A percentile compares a stretch with the other conserved stretches of the same genome.
Conservation (phyloP, 2,329 filamentous ascomycete genomes). For the Penicillium corylophilum region DNA sequence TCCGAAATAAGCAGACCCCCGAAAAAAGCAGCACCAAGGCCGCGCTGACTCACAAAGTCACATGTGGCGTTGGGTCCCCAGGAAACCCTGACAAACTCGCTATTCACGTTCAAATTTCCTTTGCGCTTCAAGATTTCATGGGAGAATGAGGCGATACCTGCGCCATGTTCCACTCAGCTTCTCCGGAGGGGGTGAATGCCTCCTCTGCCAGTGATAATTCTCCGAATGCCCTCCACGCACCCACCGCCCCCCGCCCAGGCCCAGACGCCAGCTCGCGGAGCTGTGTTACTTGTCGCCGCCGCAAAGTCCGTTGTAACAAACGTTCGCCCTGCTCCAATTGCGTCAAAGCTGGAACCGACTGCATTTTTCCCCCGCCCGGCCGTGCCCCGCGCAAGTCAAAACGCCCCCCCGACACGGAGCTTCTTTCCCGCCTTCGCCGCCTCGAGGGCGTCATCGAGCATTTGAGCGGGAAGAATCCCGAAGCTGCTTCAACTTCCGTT, state of each 20-base stretch:
- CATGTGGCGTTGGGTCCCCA: background rate
- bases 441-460: conserved; percentile 62
- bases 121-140: background rate
- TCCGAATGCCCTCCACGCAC: conserved; percentile 11
- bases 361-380: conserved; percentile 62
- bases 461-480: conserved; percentile 50
- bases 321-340: conserved; percentile 50
- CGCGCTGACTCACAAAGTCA: conserved; percentile 5
- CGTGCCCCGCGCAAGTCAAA: conserved; percentile 59
- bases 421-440: conserved; percentile 57
- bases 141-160: conserved; percentile 1
- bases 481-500: conserved; percentile 17
- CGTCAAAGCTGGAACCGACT: conserved; percentile 54
- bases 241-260: conserved; percentile 15
- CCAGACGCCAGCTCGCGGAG: conserved; percentile 39
- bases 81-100: background rate
- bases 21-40: background rate
- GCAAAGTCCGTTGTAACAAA: conserved; percentile 52
- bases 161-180: conserved; percentile 20
- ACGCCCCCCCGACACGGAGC: conserved; percentile 59
- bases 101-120: background rate
- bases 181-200: conserved; percentile 16
- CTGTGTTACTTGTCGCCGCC: conserved; percentile 48
- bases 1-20: background rate
- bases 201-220: conserved; percentile 18